These are phyloP conservation scores for Ogataea thermomethanolica DNA, from an alignment of 805 yeast species.

Conservation along the genomic window DNA sequence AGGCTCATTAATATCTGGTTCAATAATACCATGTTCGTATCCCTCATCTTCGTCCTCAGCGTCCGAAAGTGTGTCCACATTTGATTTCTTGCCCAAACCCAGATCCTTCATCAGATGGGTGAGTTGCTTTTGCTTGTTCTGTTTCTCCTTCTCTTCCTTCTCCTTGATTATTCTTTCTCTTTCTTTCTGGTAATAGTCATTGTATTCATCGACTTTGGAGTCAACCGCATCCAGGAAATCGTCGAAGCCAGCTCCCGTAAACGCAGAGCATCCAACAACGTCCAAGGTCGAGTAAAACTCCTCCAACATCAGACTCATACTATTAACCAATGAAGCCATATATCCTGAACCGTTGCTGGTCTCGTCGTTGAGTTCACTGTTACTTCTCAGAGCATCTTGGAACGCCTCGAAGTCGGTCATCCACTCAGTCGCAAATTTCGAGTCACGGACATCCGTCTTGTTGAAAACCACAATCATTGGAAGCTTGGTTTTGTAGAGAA, in stretches of 20 bases:
- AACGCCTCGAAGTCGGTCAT: conserved; percentile 94
- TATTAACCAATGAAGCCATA: conserved; percentile 89
- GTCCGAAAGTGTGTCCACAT: conserved; percentile 51
- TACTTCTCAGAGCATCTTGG: conserved; percentile 69
- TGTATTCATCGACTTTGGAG: conserved; percentile 81
- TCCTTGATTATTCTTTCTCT: conserved; percentile 76
- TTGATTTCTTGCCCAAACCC: conserved; percentile 48
- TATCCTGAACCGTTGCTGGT: conserved; percentile 71
- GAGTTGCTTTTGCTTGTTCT: conserved; percentile 67
- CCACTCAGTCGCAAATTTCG: conserved; percentile 92
- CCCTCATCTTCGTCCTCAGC: conserved; percentile 42
- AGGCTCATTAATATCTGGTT: conserved; percentile 34
- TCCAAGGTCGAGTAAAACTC: conserved; percentile 93
- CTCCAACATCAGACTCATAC: conserved; percentile 93
- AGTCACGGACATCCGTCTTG: conserved; percentile 84
- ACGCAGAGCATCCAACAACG: conserved; percentile 88
- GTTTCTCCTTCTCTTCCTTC: conserved; percentile 71
- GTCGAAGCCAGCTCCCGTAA: conserved; percentile 92
- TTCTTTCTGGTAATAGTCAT: conserved; percentile 78
- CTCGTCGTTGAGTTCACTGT: conserved; percentile 63
- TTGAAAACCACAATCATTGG: conserved; percentile 97
- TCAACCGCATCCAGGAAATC: conserved; percentile 85
- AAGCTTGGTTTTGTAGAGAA: conserved; percentile 88
- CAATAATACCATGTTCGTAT: conserved; percentile 43
- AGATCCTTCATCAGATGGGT: conserved; percentile 80